Evolutionary conservation across 2,329 filamentous ascomycete species (phyloP), one percentile per base, ranked within the genome.

Genomic region (Alternaria solani): DNA sequence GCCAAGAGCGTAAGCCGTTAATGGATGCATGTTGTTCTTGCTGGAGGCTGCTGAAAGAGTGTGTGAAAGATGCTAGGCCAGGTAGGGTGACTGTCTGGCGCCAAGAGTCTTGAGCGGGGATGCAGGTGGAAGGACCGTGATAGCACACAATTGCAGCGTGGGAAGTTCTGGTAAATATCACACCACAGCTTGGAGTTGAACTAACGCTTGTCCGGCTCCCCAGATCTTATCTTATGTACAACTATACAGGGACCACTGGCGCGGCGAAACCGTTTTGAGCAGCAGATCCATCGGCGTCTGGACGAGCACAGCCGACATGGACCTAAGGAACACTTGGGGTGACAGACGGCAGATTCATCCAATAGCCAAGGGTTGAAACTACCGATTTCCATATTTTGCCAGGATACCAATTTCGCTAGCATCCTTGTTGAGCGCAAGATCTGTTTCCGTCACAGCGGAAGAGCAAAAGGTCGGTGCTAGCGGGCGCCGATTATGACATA

Each of bases 1-100:
- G 26, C 73, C 75, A 9, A 75, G 65, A 12, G 75, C 74, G 43
- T 77, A 71, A 30, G 78, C 63, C 20, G 80, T 81, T 39, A 81
- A 57, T 38, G 77, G 64, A 73, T 82, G 80, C 81, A 83, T 77
- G 18, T 18, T 65, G 63, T 16, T 18, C 25, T 63, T 46, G 55
- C 36, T 49, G 41, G 12, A 34, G 42, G 49, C 20, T 7, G 44
- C 46, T 20, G 23, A 47, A 20, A 30, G 36, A 51, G 28, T 32
- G 7, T 53, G 32, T 49, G n/a, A 25, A 34, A 58, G 30, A n/a
- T 18, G 52, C 20, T 26, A 53, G 30, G 23, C 39, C 48, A 43
- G 48, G 41, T 32, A 39, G 26, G 26, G 30, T 34, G 28, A 58
- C 36, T 18, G 34, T 49, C 11, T 25, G 54, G 18, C n/a, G 36